Conservation (phyloP, 257 asterid species). For the Salvia miltiorrhiza region DNA sequence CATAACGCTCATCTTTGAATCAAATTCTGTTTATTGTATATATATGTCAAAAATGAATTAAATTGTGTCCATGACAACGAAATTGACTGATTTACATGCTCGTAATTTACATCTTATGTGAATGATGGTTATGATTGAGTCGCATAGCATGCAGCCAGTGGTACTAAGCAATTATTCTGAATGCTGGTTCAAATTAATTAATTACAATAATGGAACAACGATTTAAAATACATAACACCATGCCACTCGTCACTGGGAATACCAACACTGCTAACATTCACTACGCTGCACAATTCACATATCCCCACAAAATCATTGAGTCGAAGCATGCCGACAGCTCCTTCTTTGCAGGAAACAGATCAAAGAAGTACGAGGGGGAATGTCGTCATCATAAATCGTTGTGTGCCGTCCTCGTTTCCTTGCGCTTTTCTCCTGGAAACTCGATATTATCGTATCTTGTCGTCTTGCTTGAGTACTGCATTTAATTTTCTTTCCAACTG, state of each 20-base stretch:
- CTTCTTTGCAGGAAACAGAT: background rate
- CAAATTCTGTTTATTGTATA: background rate
- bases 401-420: background rate
- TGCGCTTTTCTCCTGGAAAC: background rate
- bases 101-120: background rate
- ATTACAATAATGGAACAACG: constrained; percentile 11
- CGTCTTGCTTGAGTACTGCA: constrained; percentile 31
- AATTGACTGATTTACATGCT: background rate
- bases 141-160: background rate
- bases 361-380: background rate
- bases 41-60: background rate
- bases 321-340: constrained; percentile 1
- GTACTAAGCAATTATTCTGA: background rate
- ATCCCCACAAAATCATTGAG: background rate
- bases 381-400: background rate
- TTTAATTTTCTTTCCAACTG: constrained; percentile 62
- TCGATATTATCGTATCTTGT: constrained; percentile 21
- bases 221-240: constrained; percentile 13
- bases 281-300: constrained; percentile 4
- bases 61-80: background rate
- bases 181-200: constrained; percentile 11
- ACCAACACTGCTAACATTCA: constrained; percentile 2
- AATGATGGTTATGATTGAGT: background rate
- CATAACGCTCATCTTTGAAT: no score
- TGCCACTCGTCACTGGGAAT: constrained; percentile 1